Evolutionary conservation across 1,284 basidiomycete species (phyloP), one percentile per base, ranked within the genome.

Genomic region (Xerocomus minutiporus): DNA sequence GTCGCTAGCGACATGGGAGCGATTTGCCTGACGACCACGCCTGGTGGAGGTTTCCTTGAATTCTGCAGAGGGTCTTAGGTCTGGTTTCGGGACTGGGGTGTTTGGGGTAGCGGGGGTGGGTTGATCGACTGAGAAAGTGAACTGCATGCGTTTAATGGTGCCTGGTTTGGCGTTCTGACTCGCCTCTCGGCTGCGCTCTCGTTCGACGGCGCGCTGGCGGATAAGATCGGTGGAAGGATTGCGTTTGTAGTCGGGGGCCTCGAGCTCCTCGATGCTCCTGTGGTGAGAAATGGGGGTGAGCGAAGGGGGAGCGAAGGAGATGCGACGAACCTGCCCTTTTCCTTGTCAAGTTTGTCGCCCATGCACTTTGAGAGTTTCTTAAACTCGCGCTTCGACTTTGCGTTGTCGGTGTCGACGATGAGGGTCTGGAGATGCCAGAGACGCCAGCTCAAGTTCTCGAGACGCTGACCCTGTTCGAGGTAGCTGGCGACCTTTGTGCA

Each of bases 391-490:
- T 90, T 90, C 31, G 84, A 85, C 70, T 83, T 86, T 46, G 88
- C 87, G 59, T 90, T 91, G 77, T 91, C 88, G 57, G 82, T 79
- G 71, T 91, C 88, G 71, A 91, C 88, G 76, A 91, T 90, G 63
- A 91, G 80, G 63, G 84, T 88, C 73, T 91, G 89, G 53, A 91
- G 81, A 68, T 91, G 88, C 88, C 88, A 91, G 71, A 91, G 78
- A 61, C 88, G 80, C 89, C 88, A 91, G 62, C 83, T 85, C 71
- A 91, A 73, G 77, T 91, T 91, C 79, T 91, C 89, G 61, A 91
- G 87, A 50, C 88, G 77, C 69, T 88, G 86, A 50, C 89, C 88
- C 69, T 90, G 88, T 73, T 91, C 88, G 66, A 91, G 85, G 75
- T 82, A 90, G 69, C 86, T 82, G 52, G 89, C 88, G 57, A 90